Conservation (phyloP, 2,329 filamentous ascomycete species). For the Parafenestella ontariensis region DNA sequence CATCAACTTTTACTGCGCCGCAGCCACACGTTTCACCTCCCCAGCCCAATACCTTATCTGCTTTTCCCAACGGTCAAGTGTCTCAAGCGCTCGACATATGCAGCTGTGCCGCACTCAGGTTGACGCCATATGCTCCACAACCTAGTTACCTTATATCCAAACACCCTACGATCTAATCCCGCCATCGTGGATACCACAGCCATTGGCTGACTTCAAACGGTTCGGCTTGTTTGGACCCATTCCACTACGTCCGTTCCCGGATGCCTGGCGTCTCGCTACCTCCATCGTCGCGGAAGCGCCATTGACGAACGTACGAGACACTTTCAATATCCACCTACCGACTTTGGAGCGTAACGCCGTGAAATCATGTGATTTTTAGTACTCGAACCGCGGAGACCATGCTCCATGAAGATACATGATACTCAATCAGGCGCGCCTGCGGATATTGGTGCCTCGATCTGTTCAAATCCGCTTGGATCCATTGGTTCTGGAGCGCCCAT, state of each 20-base stretch:
- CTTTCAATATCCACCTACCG: neutral
- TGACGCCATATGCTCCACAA: neutral
- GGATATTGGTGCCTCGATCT: neutral
- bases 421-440: neutral
- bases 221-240: neutral
- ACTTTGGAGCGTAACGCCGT: neutral
- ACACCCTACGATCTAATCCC: neutral
- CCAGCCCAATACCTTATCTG: too few relatives aligned
- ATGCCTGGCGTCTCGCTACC: neutral
- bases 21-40: too few relatives aligned
- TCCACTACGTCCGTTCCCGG: neutral
- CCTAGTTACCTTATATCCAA: neutral
- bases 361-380: neutral
- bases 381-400: neutral
- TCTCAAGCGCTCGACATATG: neutral
- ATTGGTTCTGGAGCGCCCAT: neutral
- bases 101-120: conserved; percentile 3
- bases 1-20: too few relatives aligned
- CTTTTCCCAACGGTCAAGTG: neutral
- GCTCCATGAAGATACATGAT: neutral
- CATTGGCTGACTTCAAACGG: neutral
- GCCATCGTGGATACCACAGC: neutral
- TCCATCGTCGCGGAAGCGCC: neutral
- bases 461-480: neutral
- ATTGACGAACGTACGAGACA: neutral